phyloP scores from a whole-genome alignment of 176 grass and related monocot species.

The Tuctoria greenei region DNA sequence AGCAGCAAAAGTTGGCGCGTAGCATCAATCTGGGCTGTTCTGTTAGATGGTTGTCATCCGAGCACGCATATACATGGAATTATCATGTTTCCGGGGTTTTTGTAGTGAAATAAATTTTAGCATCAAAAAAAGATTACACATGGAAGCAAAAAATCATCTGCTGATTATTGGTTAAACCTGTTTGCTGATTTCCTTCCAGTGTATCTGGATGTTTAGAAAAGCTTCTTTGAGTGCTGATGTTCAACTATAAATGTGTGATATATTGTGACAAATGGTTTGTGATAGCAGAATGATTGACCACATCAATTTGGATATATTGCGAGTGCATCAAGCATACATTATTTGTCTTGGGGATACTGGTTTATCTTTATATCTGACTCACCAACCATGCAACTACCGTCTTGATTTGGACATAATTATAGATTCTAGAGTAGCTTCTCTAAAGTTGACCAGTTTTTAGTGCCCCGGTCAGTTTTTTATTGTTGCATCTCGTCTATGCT shows the following conservation, averaged over 20 bases:
- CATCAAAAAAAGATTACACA: background rate
- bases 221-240: background rate
- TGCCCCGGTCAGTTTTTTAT: background rate
- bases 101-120: background rate
- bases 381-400: background rate
- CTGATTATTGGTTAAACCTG: background rate
- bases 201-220: background rate
- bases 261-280: background rate
- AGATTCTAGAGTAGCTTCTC: background rate
- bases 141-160: background rate
- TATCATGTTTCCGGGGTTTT: background rate
- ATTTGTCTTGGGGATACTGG: background rate
- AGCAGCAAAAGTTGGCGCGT: background rate
- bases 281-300: background rate
- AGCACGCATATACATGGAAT: background rate
- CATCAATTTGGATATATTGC: background rate
- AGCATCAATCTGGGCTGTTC: constrained; percentile 3
- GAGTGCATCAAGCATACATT: background rate
- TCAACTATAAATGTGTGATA: background rate
- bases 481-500: background rate
- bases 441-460: background rate
- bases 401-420: background rate
- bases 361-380: background rate
- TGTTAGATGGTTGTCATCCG: background rate
- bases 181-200: background rate